Conservation (phyloP, 768 basidiomycete species). For the Harrya chromipes region DNA sequence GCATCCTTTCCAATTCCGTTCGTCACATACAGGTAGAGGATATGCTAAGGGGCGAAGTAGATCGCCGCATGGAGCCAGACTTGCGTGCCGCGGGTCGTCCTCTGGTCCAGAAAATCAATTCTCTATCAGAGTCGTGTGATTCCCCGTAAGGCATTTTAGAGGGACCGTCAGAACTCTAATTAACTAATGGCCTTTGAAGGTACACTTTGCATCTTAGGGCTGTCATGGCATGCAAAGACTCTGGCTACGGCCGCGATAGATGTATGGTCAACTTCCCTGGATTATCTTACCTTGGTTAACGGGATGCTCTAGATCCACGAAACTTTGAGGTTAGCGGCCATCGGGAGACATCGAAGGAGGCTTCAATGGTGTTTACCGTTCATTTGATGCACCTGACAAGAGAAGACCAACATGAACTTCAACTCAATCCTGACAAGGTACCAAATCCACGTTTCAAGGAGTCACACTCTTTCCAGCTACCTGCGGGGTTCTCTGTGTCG, state of each 20-base stretch:
- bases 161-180: background rate
- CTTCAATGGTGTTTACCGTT: constrained; percentile 25
- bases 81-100: constrained; percentile 12
- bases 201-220: constrained; percentile 15
- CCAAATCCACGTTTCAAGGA: constrained; percentile 27
- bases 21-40: constrained; percentile 21
- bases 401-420: constrained; percentile 29
- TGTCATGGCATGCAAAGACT: background rate
- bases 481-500: constrained; percentile 22
- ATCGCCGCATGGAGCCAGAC: constrained; percentile 11
- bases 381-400: constrained; percentile 28
- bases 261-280: background rate
- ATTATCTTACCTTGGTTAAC: background rate
- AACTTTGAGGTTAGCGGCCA: constrained; percentile 17
- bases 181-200: constrained; percentile 6
- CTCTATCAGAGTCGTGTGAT: constrained; percentile 15
- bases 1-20: constrained; percentile 4
- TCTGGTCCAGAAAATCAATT: constrained; percentile 19
- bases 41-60: constrained; percentile 9
- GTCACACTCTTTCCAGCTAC: constrained; percentile 22
- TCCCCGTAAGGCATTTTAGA: constrained; percentile 13
- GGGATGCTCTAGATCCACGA: constrained; percentile 5
- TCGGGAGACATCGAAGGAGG: constrained; percentile 15
- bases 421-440: constrained; percentile 19
- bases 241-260: background rate